These are phyloP conservation scores for Panicum hallii DNA, from an alignment of 202 grass and related monocot species.

Conservation along the genomic window DNA sequence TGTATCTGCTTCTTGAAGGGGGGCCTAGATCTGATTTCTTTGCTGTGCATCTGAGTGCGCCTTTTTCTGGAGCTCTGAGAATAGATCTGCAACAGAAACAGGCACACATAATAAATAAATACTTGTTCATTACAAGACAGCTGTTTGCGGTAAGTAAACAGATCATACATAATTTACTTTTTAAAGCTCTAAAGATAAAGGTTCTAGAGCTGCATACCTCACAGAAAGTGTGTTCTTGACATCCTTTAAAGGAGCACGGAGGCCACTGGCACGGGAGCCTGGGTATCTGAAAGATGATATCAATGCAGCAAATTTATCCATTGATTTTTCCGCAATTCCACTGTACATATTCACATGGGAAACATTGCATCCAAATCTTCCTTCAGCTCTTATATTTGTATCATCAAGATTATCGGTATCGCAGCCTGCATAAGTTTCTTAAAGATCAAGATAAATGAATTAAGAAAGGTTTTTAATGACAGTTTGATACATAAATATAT, in stretches of 20 bases:
- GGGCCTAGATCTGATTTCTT: constrained; percentile 38
- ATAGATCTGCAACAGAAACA: constrained; percentile 53
- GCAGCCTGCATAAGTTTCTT: constrained; percentile 46
- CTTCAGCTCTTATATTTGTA: constrained; percentile 44
- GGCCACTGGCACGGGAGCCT: constrained; percentile 84
- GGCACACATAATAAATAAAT: constrained; percentile 26
- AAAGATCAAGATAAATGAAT: constrained; percentile 12
- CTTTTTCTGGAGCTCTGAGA: constrained; percentile 47
- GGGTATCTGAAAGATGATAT: constrained; percentile 87
- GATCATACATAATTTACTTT: constrained; percentile 6
- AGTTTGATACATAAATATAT: neutral
- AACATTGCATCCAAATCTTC: constrained; percentile 81
- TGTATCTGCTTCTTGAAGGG: constrained; percentile 44
- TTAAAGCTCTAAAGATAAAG: neutral
- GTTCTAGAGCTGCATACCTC: constrained; percentile 57
- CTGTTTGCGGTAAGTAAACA: constrained; percentile 9
- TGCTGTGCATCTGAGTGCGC: constrained; percentile 1
- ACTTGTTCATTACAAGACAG: neutral
- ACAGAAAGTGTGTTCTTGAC: constrained; percentile 73
- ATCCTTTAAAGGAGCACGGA: constrained; percentile 89
- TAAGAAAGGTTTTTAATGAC: neutral
- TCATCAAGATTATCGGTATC: constrained; percentile 27
- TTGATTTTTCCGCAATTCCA: constrained; percentile 92
- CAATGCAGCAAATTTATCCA: constrained; percentile 78
- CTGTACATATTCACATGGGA: constrained; percentile 82